phyloP scores from a whole-genome alignment of 768 basidiomycete species.

The Boletellus ananas region DNA sequence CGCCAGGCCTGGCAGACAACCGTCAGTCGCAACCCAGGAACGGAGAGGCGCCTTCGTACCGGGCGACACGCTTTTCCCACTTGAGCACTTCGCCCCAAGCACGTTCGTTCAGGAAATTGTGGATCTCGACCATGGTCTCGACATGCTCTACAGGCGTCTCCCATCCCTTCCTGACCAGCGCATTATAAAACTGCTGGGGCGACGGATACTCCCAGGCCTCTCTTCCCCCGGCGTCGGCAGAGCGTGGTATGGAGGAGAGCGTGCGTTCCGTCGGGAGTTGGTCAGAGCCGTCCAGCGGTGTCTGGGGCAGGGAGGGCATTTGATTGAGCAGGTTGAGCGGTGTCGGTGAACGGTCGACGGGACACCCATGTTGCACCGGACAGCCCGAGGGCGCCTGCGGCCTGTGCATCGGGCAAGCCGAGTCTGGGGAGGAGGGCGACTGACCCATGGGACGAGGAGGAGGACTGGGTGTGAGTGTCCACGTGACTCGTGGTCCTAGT shows the following conservation, averaged over 20 bases:
- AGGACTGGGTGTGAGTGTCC: not conserved
- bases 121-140: slow-evolving; percentile 96
- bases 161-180: slow-evolving; percentile 93
- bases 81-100: slow-evolving; percentile 93
- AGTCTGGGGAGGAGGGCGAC: slow-evolving; percentile 9
- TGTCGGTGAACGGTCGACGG: slow-evolving; percentile 50
- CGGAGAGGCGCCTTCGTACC: slow-evolving; percentile 11
- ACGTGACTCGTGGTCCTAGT: slow-evolving; percentile 12
- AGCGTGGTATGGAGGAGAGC: slow-evolving; percentile 83
- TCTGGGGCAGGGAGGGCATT: slow-evolving; percentile 82
- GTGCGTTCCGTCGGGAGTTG: slow-evolving; percentile 71
- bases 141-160: slow-evolving; percentile 96
- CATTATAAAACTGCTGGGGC: slow-evolving; percentile 98
- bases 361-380: slow-evolving; percentile 56
- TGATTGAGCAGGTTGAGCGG: slow-evolving; percentile 72
- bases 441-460: slow-evolving; percentile 15
- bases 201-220: slow-evolving; percentile 91
- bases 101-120: slow-evolving; percentile 95
- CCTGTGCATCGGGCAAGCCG: slow-evolving; percentile 12
- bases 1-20: slow-evolving; percentile 38
- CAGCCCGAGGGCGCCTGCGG: slow-evolving; percentile 26
- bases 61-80: slow-evolving; percentile 73
- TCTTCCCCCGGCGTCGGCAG: slow-evolving; percentile 26
- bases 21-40: slow-evolving; percentile 2
- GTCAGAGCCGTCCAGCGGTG: slow-evolving; percentile 49